Conservation (phyloP, 2,329 filamentous ascomycete genomes). For the Graphilbum sp. region DNA sequence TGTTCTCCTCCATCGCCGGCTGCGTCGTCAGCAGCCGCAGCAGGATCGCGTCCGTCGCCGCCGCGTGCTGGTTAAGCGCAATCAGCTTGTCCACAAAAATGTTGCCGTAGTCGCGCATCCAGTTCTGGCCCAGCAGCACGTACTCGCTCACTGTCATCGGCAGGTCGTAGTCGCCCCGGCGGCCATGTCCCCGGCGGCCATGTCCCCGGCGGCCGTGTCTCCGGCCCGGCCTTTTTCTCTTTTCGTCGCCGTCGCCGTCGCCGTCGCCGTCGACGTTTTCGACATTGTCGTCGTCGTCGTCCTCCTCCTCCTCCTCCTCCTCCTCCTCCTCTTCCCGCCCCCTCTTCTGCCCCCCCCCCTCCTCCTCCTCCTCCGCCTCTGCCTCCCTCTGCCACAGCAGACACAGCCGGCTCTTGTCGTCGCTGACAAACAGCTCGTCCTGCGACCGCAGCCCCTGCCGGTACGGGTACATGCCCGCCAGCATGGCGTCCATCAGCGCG, state of each 20-base stretch:
- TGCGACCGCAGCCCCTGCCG: conserved; percentile 1
- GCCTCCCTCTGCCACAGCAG: background rate
- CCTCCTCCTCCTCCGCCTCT: too few species aligned
- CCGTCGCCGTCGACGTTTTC: background rate
- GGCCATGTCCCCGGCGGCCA: too few species aligned
- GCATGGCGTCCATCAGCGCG: conserved; percentile 27
- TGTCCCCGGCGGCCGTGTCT: conserved; percentile 6
- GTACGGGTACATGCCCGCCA: conserved; percentile 20
- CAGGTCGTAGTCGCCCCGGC: conserved; percentile 6
- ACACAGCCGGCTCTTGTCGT: conserved; percentile 11
- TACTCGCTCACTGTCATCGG: conserved; percentile 10
- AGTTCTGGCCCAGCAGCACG: conserved; percentile 9
- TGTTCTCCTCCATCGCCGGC: conserved; percentile 29
- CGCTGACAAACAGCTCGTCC: conserved; percentile 23
- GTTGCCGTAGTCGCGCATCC: conserved; percentile 18
- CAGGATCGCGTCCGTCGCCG: conserved; percentile 38
- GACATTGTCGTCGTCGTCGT: too few species aligned
- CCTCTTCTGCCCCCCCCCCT: too few species aligned
- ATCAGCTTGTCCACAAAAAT: conserved; percentile 53
- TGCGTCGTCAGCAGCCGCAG: conserved; percentile 36
- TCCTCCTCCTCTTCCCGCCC: too few species aligned
- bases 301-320: too few species aligned
- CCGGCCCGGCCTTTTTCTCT: background rate
- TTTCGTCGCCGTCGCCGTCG: background rate
- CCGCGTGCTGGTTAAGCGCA: conserved; percentile 38